Conservation (phyloP, 148 eudicot species). For the Persicaria tinctoria region DNA sequence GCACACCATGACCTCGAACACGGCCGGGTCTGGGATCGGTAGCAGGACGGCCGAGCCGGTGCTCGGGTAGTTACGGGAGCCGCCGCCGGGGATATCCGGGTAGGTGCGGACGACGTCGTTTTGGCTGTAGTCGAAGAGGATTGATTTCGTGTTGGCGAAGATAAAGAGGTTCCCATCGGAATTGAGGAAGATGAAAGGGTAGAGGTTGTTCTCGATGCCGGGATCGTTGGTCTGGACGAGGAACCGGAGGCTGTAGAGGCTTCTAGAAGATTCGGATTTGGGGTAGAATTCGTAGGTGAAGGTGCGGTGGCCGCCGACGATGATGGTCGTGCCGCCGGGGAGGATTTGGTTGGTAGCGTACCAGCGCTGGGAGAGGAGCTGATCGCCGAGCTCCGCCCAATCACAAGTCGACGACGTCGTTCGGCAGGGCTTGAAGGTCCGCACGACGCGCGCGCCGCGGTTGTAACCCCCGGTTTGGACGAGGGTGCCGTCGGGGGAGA, state of each 20-base stretch:
- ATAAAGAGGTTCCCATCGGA: slow-evolving; percentile 61
- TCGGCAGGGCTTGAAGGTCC: slow-evolving; percentile 48
- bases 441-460: slow-evolving; percentile 45
- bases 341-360: slow-evolving; percentile 65
- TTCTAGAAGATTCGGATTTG: slow-evolving; percentile 1
- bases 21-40: slow-evolving; percentile 26
- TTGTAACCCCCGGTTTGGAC: slow-evolving; percentile 78
- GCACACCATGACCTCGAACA: slow-evolving; percentile 61
- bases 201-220: slow-evolving; percentile 77
- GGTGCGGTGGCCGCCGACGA: slow-evolving; percentile 69
- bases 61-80: slow-evolving; percentile 57
- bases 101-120: slow-evolving; percentile 32
- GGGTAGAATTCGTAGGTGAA: slow-evolving; percentile 79
- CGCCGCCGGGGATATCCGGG: slow-evolving; percentile 52
- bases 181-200: slow-evolving; percentile 66
- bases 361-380: slow-evolving; percentile 52
- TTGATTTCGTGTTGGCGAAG: slow-evolving; percentile 66
- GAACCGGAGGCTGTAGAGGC: slow-evolving; percentile 29
- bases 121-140: slow-evolving; percentile 35
- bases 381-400: slow-evolving; percentile 42
- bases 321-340: slow-evolving; percentile 60
- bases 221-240: slow-evolving; percentile 42
- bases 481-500: slow-evolving; percentile 39
- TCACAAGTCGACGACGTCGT: slow-evolving; percentile 28
- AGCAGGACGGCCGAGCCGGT: slow-evolving; percentile 71